Base-by-base conservation (phyloP, 75 land plant species). In the Picea sitchensis region DNA sequence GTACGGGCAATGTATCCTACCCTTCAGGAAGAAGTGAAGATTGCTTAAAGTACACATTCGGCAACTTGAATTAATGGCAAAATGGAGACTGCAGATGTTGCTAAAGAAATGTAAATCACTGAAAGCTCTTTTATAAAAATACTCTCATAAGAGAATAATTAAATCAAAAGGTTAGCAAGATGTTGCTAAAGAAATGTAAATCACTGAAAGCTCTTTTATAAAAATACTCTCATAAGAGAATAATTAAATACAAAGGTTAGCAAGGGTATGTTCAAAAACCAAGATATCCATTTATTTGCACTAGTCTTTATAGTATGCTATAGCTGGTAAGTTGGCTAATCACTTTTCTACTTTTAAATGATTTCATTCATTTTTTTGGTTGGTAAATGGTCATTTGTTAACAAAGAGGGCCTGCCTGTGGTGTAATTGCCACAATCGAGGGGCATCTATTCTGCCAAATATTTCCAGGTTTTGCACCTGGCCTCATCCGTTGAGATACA, bases 131-230 rank as follows among this genome's bases (percentile, higher is more conserved):
- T 74, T 44, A 7, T 3, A 36, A 44, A 17, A n/a, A 44, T 44
- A 13, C 41, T 20, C 36, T 71, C 51, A 20, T 5, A 20, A 41
- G 1, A n/a, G 26, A 20, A 71, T 44, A 44, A 67, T 34, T 44
- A 44, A 51, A 51, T 71, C 44, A 4, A 26, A 26, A 26, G 26
- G 26, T 26, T 26, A 26, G 26, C 26, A 26, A 47, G 96, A 92
- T 65, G 78, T 82, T 62, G 94, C 94, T 30, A 94, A 94, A 83
- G 94, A 92, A 77, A 92, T 88, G 91, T 92, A 60, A 3, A 14
- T 60, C 26, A 75, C 51, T 64, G 20, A 41, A 26, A 41, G 15
- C 18, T 4, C 51, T 13, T 62, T 74, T 44, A 7, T 3, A 36
- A 44, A 17, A n/a, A 44, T 44, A 13, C 41, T 20, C 36, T 71